These are phyloP conservation scores for Hymenoscyphus salicellus DNA, from an alignment of 2,329 filamentous ascomycete species.

Conservation along the genomic window DNA sequence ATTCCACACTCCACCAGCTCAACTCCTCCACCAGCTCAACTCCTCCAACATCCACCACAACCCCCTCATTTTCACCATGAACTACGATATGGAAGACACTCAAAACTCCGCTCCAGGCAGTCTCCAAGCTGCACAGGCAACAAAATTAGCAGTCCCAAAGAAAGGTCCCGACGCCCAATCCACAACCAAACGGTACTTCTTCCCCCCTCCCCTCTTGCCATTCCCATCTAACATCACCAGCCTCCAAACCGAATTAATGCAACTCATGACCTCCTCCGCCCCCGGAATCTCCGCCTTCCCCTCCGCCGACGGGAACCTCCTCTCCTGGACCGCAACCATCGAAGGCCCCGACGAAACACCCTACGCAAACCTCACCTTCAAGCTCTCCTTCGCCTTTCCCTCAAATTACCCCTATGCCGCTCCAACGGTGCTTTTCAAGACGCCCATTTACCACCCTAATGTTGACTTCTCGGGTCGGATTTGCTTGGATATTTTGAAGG, in stretches of 20 bases:
- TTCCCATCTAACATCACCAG: slow-evolving; percentile 45
- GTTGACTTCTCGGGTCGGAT: slow-evolving; percentile 97
- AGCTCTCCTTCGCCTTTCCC: slow-evolving; percentile 88
- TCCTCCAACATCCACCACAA: background rate
- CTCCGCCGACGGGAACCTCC: slow-evolving; percentile 81
- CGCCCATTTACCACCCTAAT: slow-evolving; percentile 98
- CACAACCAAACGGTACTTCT: slow-evolving; percentile 70
- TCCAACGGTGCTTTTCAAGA: slow-evolving; percentile 93
- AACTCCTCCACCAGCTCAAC: background rate
- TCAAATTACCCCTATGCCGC: slow-evolving; percentile 89
- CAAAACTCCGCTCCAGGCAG: slow-evolving; percentile 67
- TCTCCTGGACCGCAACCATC: slow-evolving; percentile 92
- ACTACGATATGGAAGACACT: slow-evolving; percentile 52
- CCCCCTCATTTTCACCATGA: slow-evolving; percentile 34
- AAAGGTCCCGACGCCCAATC: slow-evolving; percentile 66
- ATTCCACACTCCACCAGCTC: background rate
- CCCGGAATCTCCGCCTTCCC: slow-evolving; percentile 95
- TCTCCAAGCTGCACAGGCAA: slow-evolving; percentile 48
- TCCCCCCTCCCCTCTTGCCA: background rate
- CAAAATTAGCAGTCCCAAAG: slow-evolving; percentile 57
- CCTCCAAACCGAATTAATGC: slow-evolving; percentile 95
- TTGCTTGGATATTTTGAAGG: slow-evolving; percentile 96
- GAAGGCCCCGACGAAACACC: slow-evolving; percentile 87
- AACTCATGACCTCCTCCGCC: slow-evolving; percentile 92
- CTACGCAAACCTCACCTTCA: slow-evolving; percentile 83